Base-by-base conservation (phyloP, 2,329 filamentous ascomycete genomes). In the Hirsutella thompsonii region DNA sequence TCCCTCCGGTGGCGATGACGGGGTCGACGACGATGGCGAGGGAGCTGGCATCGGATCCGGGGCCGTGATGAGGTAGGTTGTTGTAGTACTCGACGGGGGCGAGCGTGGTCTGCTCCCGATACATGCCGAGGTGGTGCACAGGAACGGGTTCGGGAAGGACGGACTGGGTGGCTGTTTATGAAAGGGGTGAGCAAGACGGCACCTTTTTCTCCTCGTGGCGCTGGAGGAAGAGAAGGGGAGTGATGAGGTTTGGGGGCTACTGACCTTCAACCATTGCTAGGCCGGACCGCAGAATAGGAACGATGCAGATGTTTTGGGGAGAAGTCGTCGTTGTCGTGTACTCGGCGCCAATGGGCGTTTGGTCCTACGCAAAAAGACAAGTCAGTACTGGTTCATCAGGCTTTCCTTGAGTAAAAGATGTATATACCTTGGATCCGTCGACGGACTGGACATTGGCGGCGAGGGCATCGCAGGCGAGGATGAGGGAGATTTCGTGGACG, bases 51-150 rank as follows among this genome's bases (percentile, higher is more conserved):
- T 39, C 56, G 28, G 62, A 46, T 32, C 57, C 49, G 32, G 32
- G 32, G 9, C 69, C 58, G 63, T 86, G 82, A 63, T 85, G 81
- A 29, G 88, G 88, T 18, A 95, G 79, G 63, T 94, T 94, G 70
- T 95, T 95, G 74, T 95, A 95, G 74, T 95, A 94, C 64, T 94
- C 89, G 44, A 95, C 89, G 3, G 89, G 87, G 54, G 87, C 79
- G 42, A 95, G 79, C 36, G 85, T 90, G 42, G 78, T 77, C 45
- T 83, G 86, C 59, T 95, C 89, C 56, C 89, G 86, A 71, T 90
- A 96, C 55, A 96, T 81, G 49, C 92, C 90, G 8, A 96, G 81
- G 60, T 96, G 90, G 67, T 96, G 88, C 48, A 95, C 76, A 6
- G 88, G 81, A 26, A 90, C 83, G 13, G 86, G 74, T 30, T 63